These are phyloP conservation scores for Neurospora sp. DNA, from an alignment of 495 filamentous ascomycete genomes.

Conservation along the genomic window DNA sequence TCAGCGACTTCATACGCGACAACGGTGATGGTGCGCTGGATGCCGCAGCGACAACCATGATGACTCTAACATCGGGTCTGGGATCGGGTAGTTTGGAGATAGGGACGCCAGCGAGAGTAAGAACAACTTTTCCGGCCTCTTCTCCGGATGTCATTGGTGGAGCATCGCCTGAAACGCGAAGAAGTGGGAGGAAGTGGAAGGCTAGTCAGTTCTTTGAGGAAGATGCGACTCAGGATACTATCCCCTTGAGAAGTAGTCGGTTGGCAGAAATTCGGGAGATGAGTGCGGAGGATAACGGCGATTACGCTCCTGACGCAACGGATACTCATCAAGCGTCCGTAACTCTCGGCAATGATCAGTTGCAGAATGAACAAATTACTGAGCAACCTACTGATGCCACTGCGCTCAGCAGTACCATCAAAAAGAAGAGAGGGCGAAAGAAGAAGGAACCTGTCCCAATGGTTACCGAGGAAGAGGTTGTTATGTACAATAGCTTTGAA, in stretches of 20 bases:
- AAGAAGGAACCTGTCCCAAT: slow-evolving; percentile 4
- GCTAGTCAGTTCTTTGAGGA: not conserved
- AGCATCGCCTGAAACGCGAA: not conserved
- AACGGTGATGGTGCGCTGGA: not conserved
- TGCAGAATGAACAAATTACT: too few relatives aligned
- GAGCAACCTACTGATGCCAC: not conserved
- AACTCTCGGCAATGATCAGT: not conserved
- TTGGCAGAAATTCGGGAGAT: not conserved
- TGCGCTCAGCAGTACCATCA: not conserved
- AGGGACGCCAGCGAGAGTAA: not conserved
- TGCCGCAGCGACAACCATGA: not conserved
- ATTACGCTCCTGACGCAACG: not conserved
- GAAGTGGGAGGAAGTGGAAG: not conserved
- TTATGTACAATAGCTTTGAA: not conserved
- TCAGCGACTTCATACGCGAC: not conserved
- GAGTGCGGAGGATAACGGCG: not conserved
- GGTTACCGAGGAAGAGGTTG: not conserved
- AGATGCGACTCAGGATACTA: not conserved
- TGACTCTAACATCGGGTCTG: not conserved
- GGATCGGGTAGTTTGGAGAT: not conserved
- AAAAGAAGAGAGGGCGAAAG: slow-evolving; percentile 12
- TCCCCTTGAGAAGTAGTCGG: not conserved
- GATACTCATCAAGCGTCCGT: not conserved
- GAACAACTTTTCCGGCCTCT: not conserved
- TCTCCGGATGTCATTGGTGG: not conserved